These are phyloP conservation scores for Stipa capillata DNA, from an alignment of 176 grass and related monocot genomes.

Conservation along the genomic window DNA sequence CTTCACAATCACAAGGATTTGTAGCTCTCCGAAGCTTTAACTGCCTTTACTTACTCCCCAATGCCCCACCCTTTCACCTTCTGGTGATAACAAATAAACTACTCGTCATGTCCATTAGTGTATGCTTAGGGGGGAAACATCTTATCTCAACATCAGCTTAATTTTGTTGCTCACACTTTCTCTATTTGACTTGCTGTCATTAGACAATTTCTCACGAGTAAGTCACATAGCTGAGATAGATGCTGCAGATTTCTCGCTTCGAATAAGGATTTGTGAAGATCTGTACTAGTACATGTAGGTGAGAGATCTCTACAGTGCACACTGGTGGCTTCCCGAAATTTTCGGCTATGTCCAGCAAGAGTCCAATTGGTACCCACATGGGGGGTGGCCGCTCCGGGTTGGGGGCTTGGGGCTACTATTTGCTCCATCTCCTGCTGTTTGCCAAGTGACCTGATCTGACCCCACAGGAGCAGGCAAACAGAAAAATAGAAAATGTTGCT, in stretches of 20 bases:
- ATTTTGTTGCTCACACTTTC: neutral
- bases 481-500: neutral
- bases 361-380: conserved; percentile 59
- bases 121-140: neutral
- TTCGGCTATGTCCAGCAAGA: conserved; percentile 41
- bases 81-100: neutral
- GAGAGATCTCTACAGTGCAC: neutral
- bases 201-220: neutral
- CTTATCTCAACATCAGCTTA: neutral
- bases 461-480: neutral
- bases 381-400: neutral
- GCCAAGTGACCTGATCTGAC: conserved; percentile 13
- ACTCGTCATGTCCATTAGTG: too few relatives aligned
- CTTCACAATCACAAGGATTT: neutral
- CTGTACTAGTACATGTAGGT: too few relatives aligned
- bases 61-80: neutral
- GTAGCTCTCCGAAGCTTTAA: neutral
- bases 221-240: neutral
- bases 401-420: neutral
- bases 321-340: conserved; percentile 38
- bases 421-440: conserved; percentile 18
- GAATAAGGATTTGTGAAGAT: too few relatives aligned
- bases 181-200: neutral
- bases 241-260: neutral
- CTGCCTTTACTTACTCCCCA: neutral